A percentile compares a stretch with the other conserved stretches of the same genome.
phyloP scores from a whole-genome alignment of 192 early-diverging fungal species.

The Rhizoclosmatium sp. region DNA sequence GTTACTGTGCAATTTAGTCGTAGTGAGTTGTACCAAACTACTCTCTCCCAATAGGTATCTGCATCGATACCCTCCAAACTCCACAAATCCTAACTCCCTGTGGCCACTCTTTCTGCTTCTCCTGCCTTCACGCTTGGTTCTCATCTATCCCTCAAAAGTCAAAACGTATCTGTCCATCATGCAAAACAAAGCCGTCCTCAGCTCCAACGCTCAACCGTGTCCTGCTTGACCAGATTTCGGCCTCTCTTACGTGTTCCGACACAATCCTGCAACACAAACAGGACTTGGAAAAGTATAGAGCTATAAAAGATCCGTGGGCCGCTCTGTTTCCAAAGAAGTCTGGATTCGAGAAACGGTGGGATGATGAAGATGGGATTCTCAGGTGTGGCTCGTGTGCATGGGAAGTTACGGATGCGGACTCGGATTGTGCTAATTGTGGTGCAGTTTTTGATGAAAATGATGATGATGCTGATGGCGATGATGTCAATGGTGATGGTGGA shows the following conservation, averaged over 20 bases:
- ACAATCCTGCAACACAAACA: neutral
- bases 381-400: constrained; percentile 19
- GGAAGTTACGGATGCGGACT: constrained; percentile 14
- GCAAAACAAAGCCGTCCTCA: neutral
- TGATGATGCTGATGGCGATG: constrained; percentile 34
- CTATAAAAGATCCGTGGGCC: neutral
- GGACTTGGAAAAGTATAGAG: neutral
- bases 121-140: constrained; percentile 33
- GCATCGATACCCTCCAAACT: constrained; percentile 11
- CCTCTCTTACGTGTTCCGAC: neutral
- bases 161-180: constrained; percentile 18
- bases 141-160: constrained; percentile 6
- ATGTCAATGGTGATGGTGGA: constrained; percentile 10
- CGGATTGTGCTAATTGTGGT: constrained; percentile 24
- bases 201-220: constrained; percentile 17
- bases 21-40: no score
- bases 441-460: constrained; percentile 27
- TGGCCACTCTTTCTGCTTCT: constrained; percentile 38
- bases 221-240: constrained; percentile 14
- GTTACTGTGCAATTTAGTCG: no score
- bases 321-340: constrained; percentile 6
- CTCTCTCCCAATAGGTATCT: constrained; percentile 9
- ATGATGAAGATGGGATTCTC: constrained; percentile 18
- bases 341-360: constrained; percentile 4
- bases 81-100: constrained; percentile 29